Base-by-base conservation (phyloP, 2,329 filamentous ascomycete species). In the Ascosphaera acerosa region DNA sequence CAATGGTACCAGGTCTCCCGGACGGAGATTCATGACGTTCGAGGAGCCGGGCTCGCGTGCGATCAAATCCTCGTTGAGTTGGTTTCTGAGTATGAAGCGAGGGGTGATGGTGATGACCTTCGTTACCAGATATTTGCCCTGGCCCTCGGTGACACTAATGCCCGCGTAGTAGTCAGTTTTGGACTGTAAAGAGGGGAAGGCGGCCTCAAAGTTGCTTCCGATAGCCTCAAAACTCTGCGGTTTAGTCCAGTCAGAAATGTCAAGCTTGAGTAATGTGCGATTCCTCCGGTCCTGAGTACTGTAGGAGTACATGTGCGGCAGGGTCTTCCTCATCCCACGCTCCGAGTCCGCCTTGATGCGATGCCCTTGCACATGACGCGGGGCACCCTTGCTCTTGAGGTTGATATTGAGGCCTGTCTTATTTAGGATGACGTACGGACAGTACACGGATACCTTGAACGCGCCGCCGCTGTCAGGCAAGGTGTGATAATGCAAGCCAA, bases 211-310 rank as follows among this genome's bases (percentile, higher is more conserved):
- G 1, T 75, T 81, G 44, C 84, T 94, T 18, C 87, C 87, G 39
- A 97, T 87, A 14, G 87, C 87, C 46, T 97, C 89, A 43, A 97
- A 91, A 62, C 80, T 92, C 48, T 94, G 84, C 1, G 84, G 80
- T 47, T 87, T 91, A 54, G 87, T 94, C 89, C 87, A 97, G 36
- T 72, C 67, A 1, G 87, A 92, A 33, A 89, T 76, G 4, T 76
- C 80, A 25, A 92, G 68, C 53, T 78, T 89, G 36, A 97, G 58
- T 28, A 90, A 57, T 4, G 80, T 81, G 40, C 87, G 70, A 49
- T 97, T 97, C 42, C 80, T 78, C 41, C 77, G 76, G 44, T 97
- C 87, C 39, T 91, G 76, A 14, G 65, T 78, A 2, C 70, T 67
- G 48, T 76, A 97, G 0, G 87, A 91, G 51, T 94, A 97, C 81